Conservation (phyloP, 176 grass and related monocot species). For the Eleusine coracana region DNA sequence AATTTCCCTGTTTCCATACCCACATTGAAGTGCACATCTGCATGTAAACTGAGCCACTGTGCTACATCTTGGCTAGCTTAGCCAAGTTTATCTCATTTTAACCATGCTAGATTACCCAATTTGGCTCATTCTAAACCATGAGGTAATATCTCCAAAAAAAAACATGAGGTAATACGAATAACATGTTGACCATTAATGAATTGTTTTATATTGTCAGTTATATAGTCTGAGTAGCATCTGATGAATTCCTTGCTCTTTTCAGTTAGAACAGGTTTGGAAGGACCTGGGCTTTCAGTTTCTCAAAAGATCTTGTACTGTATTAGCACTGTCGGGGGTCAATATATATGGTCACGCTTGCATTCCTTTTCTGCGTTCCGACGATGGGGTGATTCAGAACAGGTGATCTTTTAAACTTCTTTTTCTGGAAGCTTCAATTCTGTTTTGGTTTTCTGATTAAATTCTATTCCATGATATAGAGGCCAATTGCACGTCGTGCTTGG, state of each 20-base stretch:
- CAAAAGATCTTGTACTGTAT: constrained; percentile 91
- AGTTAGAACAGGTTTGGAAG: constrained; percentile 96
- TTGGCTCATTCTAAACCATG: background rate
- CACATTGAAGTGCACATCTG: background rate
- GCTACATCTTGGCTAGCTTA: background rate
- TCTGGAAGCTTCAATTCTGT: constrained; percentile 29
- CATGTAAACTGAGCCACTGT: background rate
- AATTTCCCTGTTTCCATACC: background rate
- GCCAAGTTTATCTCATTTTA: background rate
- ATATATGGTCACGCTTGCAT: constrained; percentile 81
- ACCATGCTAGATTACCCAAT: background rate
- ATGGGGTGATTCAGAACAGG: constrained; percentile 98
- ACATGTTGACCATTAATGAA: background rate
- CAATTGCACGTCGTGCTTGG: constrained; percentile 71
- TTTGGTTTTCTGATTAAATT: constrained; percentile 4
- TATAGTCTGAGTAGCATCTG: constrained; percentile 26
- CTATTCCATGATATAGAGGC: constrained; percentile 57
- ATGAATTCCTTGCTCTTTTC: constrained; percentile 36
- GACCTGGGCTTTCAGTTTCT: constrained; percentile 83
- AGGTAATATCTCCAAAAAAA: background rate
- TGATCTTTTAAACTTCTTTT: constrained; percentile 26
- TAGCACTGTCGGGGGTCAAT: constrained; percentile 83
- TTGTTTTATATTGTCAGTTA: background rate
- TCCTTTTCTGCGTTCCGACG: constrained; percentile 92
- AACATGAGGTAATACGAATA: background rate